phyloP scores from a whole-genome alignment of 306 rosid genomes.

The Lathyrus sativus region DNA sequence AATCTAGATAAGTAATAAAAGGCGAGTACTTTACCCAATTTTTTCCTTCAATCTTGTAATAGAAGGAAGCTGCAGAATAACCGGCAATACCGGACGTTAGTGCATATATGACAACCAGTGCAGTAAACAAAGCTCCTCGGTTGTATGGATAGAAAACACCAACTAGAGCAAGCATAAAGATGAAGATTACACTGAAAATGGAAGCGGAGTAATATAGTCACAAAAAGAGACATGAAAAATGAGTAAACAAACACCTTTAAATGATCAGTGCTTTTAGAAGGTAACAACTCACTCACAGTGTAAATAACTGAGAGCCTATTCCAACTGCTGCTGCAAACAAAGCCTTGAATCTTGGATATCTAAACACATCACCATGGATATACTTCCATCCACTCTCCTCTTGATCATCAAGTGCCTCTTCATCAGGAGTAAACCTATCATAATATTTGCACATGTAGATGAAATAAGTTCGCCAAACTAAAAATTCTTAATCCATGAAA shows the following conservation, averaged over 20 bases:
- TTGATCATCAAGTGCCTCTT: constrained; percentile 47
- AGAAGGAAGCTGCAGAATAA: constrained; percentile 56
- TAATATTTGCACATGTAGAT: constrained; percentile 6
- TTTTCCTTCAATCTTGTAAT: constrained; percentile 56
- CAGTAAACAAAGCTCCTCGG: constrained; percentile 57
- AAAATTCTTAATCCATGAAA: constrained; percentile 11
- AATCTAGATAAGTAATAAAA: constrained; percentile 5
- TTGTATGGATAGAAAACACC: constrained; percentile 61
- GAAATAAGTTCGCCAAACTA: constrained; percentile 3
- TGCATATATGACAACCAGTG: constrained; percentile 51
- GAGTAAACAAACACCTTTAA: constrained; percentile 1
- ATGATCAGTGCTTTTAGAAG: constrained; percentile 22
- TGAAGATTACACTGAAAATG: constrained; percentile 52
- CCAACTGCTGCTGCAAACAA: constrained; percentile 57
- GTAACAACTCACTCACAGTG: constrained; percentile 53
- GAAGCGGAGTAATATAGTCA: constrained; percentile 26
- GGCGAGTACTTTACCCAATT: constrained; percentile 44
- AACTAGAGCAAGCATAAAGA: constrained; percentile 55
- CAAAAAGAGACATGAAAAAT: neutral
- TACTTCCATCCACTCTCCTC: constrained; percentile 57
- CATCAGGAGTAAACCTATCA: constrained; percentile 48
- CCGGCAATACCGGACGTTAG: constrained; percentile 54
- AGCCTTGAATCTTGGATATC: constrained; percentile 49
- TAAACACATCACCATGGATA: constrained; percentile 54
- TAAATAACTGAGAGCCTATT: constrained; percentile 49